Conservation (phyloP, 352 stramenopile genomes). For the Pythium brassicae region DNA sequence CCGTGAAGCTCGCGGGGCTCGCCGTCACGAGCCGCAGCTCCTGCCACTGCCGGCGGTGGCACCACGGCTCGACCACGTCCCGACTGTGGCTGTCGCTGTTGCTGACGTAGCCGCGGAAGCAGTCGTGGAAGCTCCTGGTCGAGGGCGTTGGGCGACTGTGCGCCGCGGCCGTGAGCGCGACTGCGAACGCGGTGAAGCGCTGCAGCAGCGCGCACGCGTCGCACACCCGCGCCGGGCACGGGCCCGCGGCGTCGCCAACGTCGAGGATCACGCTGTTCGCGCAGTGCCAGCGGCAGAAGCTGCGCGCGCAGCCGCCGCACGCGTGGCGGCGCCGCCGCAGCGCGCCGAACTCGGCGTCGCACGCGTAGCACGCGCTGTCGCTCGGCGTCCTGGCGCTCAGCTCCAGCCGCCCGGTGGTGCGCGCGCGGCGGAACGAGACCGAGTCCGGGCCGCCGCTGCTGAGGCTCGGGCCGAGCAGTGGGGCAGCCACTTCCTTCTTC, state of each 20-base stretch:
- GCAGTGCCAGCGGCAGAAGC: constrained; percentile 30
- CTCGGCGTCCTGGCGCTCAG: constrained; percentile 1
- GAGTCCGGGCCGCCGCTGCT: background rate
- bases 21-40: constrained; percentile 22
- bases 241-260: background rate
- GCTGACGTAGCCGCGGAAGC: background rate
- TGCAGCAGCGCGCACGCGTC: constrained; percentile 22
- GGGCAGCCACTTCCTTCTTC: too few relatives aligned
- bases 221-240: constrained; percentile 15
- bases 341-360: constrained; percentile 19
- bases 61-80: background rate
- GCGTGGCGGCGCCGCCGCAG: constrained; percentile 13
- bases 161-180: constrained; percentile 18
- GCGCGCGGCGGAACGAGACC: constrained; percentile 8
- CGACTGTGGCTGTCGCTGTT: background rate
- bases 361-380: constrained; percentile 15
- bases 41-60: constrained; percentile 11
- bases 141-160: background rate
- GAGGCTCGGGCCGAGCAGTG: background rate
- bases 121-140: constrained; percentile 3
- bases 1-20: constrained; percentile 19
- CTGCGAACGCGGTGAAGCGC: constrained; percentile 27
- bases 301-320: constrained; percentile 20
- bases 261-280: constrained; percentile 14
- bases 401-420: constrained; percentile 6